phyloP scores from a whole-genome alignment of 2,329 filamentous ascomycete genomes.

The Paecilomyces sp. region DNA sequence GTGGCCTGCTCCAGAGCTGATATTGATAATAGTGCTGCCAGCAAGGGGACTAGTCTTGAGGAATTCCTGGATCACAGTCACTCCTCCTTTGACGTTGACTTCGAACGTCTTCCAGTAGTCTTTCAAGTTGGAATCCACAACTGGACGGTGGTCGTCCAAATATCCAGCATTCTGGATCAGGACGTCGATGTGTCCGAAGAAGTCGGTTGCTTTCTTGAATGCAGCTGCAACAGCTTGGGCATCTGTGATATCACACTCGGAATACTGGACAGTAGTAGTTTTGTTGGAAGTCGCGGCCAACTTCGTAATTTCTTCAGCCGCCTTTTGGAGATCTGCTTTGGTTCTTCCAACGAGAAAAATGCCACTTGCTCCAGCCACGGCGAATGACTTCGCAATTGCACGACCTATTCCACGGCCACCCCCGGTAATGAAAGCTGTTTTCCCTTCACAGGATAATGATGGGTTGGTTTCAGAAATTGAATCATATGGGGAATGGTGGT shows the following conservation, averaged over 20 bases:
- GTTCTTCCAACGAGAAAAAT: constrained; percentile 51
- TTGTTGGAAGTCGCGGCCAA: background rate
- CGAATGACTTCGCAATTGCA: constrained; percentile 49
- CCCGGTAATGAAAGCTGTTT: constrained; percentile 48
- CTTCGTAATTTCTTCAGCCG: background rate
- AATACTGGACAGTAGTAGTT: constrained; percentile 27
- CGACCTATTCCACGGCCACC: constrained; percentile 50
- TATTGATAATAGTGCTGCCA: constrained; percentile 38
- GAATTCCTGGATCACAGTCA: constrained; percentile 40
- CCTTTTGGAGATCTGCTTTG: constrained; percentile 22
- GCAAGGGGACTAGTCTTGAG: constrained; percentile 33
- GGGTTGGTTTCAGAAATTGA: background rate
- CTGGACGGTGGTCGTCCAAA: constrained; percentile 14
- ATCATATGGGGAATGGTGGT: background rate
- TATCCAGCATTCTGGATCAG: constrained; percentile 44
- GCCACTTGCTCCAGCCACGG: constrained; percentile 44
- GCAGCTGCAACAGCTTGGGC: constrained; percentile 28
- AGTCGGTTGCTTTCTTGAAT: constrained; percentile 21
- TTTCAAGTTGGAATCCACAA: constrained; percentile 28
- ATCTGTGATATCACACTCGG: constrained; percentile 40
- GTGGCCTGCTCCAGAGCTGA: constrained; percentile 40
- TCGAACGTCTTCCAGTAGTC: constrained; percentile 39
- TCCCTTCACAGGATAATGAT: constrained; percentile 13
- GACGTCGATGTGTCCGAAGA: constrained; percentile 35
- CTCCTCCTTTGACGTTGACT: constrained; percentile 45